A percentile compares a stretch with the other conserved stretches of the same genome.
These are phyloP conservation scores for Cryphonectria naterciae DNA, from an alignment of 2,329 filamentous ascomycete species.

Conservation along the genomic window DNA sequence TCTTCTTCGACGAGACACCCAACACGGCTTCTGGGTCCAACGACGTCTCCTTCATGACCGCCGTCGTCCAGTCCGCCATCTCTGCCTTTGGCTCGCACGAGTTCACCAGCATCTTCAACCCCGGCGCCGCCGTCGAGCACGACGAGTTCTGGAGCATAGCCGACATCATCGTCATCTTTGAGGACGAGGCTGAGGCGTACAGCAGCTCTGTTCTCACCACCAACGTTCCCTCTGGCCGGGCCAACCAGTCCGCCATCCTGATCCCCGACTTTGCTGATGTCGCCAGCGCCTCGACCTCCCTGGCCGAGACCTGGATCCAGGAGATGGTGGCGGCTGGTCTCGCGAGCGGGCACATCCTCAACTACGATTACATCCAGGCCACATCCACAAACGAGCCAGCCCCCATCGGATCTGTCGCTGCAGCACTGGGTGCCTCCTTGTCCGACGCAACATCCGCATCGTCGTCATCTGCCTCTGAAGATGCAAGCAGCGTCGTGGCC, in stretches of 20 bases:
- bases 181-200: slow-evolving; percentile 19
- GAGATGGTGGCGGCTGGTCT: slow-evolving; percentile 12
- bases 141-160: slow-evolving; percentile 16
- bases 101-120: slow-evolving; percentile 26
- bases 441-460: not conserved
- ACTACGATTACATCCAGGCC: slow-evolving; percentile 18
- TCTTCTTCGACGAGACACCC: slow-evolving; percentile 30
- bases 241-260: slow-evolving; percentile 19
- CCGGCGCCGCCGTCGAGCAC: slow-evolving; percentile 12
- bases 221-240: slow-evolving; percentile 16
- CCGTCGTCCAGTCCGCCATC: slow-evolving; percentile 13
- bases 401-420: not conserved
- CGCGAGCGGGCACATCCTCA: slow-evolving; percentile 15
- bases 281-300: not conserved
- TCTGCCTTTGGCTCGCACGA: slow-evolving; percentile 8
- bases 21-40: slow-evolving; percentile 24
- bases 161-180: slow-evolving; percentile 19
- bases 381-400: slow-evolving; percentile 12
- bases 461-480: not conserved
- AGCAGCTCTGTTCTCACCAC: slow-evolving; percentile 2
- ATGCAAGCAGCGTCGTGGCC: not conserved
- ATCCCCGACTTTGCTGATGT: slow-evolving; percentile 10
- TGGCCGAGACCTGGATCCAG: slow-evolving; percentile 15
- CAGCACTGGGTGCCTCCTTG: not conserved
- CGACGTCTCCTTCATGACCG: slow-evolving; percentile 20